Conservation (phyloP, 1,139 yeast species). For the Taiozyma sp. region DNA sequence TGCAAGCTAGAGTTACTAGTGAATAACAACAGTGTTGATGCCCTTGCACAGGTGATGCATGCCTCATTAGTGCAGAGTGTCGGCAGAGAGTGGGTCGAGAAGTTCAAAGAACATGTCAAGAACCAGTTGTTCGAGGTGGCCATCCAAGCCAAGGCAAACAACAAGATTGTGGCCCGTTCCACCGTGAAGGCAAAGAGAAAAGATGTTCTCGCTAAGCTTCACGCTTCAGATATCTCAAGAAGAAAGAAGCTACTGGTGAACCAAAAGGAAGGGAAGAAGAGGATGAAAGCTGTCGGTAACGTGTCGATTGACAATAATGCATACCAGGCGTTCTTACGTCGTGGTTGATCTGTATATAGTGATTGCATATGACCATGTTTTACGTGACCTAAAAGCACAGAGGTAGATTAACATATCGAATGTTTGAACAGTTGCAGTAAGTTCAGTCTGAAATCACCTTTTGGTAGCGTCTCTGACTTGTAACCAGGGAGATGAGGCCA, state of each 20-base stretch:
- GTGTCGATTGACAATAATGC: slow-evolving; percentile 83
- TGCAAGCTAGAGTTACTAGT: slow-evolving; percentile 87
- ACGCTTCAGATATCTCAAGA: slow-evolving; percentile 91
- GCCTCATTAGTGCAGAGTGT: slow-evolving; percentile 64
- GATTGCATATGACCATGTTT: neutral
- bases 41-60: slow-evolving; percentile 88
- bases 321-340: slow-evolving; percentile 59
- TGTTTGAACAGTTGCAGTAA: no score
- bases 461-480: no score
- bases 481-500: no score
- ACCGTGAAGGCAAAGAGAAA: slow-evolving; percentile 91
- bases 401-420: neutral
- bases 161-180: slow-evolving; percentile 82
- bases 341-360: slow-evolving; percentile 7
- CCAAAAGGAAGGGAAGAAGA: slow-evolving; percentile 92
- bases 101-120: slow-evolving; percentile 73
- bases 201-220: slow-evolving; percentile 87
- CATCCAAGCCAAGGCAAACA: slow-evolving; percentile 86
- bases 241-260: slow-evolving; percentile 82
- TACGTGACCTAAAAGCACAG: neutral
- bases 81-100: slow-evolving; percentile 79
- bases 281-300: slow-evolving; percentile 74
- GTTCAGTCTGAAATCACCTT: neutral
- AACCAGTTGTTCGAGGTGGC: slow-evolving; percentile 90
- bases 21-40: slow-evolving; percentile 88